Evolutionary conservation across 495 filamentous ascomycete genomes (phyloP).

Genomic region (Hypoxylon rickii): DNA sequence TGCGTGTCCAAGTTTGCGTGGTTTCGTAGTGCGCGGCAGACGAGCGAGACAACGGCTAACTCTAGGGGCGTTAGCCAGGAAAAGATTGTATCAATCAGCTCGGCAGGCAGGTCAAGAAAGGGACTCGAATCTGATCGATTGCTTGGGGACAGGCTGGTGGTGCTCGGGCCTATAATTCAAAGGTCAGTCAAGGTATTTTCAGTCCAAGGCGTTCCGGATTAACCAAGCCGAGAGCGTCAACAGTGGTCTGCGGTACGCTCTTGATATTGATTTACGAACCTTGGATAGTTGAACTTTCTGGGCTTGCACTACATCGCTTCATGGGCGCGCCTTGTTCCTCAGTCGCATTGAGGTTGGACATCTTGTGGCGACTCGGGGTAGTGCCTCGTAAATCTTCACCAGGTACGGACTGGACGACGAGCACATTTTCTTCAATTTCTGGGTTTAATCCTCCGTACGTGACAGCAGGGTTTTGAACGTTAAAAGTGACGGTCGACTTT

Average conservation of each 20-base stretch:
- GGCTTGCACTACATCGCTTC: conserved; percentile 14
- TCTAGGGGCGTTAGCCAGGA: conserved; percentile 62
- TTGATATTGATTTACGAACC: conserved; percentile 27
- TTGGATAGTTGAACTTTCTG: conserved; percentile 21
- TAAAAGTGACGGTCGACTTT: conserved; percentile 21
- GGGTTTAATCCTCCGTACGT: conserved; percentile 35
- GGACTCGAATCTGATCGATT: conserved; percentile 8
- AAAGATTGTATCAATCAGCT: conserved; percentile 66
- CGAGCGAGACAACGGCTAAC: conserved; percentile 57
- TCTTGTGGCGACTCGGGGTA: conserved; percentile 15
- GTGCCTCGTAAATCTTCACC: conserved; percentile 25
- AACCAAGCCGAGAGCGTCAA: conserved; percentile 14
- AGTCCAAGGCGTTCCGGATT: neutral
- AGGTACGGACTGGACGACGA: conserved; percentile 24
- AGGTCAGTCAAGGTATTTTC: conserved; percentile 12
- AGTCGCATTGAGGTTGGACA: conserved; percentile 15
- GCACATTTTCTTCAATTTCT: conserved; percentile 36
- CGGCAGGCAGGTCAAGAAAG: conserved; percentile 60
- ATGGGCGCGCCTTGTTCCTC: conserved; percentile 8
- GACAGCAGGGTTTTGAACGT: conserved; percentile 31
- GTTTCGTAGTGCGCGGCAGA: conserved; percentile 58
- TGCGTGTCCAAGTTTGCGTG: conserved; percentile 60
- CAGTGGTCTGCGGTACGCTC: neutral
- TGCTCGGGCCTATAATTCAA: conserved; percentile 22
- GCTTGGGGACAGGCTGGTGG: conserved; percentile 2